Evolutionary conservation across 768 basidiomycete species (phyloP), one percentile per base, ranked within the genome.

Genomic region (Phanerochaete sordida): DNA sequence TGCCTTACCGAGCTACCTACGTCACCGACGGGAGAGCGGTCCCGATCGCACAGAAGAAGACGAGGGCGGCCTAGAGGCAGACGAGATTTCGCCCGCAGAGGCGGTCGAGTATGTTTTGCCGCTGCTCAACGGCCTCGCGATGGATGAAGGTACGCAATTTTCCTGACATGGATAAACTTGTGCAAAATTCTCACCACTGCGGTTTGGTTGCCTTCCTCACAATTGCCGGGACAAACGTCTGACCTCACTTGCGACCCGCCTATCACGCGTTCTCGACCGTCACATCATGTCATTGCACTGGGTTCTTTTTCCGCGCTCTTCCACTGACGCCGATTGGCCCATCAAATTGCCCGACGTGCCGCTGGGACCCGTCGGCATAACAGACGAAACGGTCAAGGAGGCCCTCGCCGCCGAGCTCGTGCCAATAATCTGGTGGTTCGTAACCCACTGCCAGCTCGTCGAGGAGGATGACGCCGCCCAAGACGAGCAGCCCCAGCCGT

Each of bases 51-150:
- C 33, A 30, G 56, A 45, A 30, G 19, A 30, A n/a, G 21, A 30
- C 24, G 52, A 60, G 23, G 48, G 21, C 48, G 26, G 21, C 15
- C 48, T 6, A 9, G 61, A 58, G n/a, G n/a, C 52, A n/a, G 69
- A 68, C 19, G 77, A 87, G 49, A 89, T 97, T 54, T 79, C 89
- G 19, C 89, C 95, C 2, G 83, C 84, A 57, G 95, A 98, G 65
- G 93, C 93, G 4, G 86, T 93, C 65, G 91, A 94, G 72, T 98
- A 96, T 69, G 92, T 98, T 58, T 76, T 96, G 21, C 95, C 95
- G 1, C 83, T 97, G n/a, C 81, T 98, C 58, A 88, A 83, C 53
- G 83, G 82, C 45, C 83, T 98, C 28, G 92, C 92, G 9, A 85
- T 90, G 73, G 93, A 95, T 68, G 86, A 92, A 70, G 93, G 93